Percentiles rank a stretch among this genome's conserved stretches.
Conservation (phyloP, 345 rosid genomes). For the Citrus sinensis region DVS_A1.0 CM039163.1:8761501-8762000, state of each 20-base stretch:
- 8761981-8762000: too few relatives aligned
- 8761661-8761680: neutral
- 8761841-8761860: neutral
- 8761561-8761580: constrained; percentile 18
- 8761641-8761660: neutral
- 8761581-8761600: constrained; percentile 31
- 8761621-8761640: neutral
- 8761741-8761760: neutral
- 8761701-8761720: too few relatives aligned
- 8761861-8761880: neutral
- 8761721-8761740: neutral
- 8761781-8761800: too few relatives aligned
- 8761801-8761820: neutral
- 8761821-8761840: neutral
- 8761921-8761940: neutral
- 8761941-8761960: neutral
- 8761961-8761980: neutral
- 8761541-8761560: constrained; percentile 24
- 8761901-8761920: neutral
- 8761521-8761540: constrained; percentile 13
- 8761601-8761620: constrained; percentile 35
- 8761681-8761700: neutral
- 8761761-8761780: neutral
- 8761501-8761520: neutral
- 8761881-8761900: neutral